Conservation (phyloP, 2,329 filamentous ascomycete genomes). For the Botrytis fragariae region DNA sequence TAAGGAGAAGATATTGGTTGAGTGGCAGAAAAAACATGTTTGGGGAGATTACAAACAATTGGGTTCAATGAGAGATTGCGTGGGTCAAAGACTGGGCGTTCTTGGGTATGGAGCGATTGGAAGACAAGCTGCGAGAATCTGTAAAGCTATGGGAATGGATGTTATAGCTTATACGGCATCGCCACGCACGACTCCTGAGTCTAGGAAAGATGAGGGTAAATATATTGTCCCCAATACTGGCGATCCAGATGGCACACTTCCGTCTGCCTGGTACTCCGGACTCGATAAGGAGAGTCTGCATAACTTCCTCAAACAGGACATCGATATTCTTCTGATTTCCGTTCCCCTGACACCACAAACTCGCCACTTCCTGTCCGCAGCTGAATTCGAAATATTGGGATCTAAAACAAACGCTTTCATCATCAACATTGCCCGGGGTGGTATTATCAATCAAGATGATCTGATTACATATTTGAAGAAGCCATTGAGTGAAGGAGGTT, state of each 20-base stretch:
- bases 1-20: constrained; percentile 52
- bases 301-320: constrained; percentile 39
- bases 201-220: constrained; percentile 51
- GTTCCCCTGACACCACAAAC: constrained; percentile 41
- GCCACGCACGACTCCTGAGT: constrained; percentile 56
- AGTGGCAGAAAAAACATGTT: constrained; percentile 54
- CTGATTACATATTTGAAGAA: constrained; percentile 52
- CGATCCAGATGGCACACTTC: constrained; percentile 40
- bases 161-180: constrained; percentile 64
- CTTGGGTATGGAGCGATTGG: constrained; percentile 44
- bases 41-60: constrained; percentile 47
- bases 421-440: constrained; percentile 63
- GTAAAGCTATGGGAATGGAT: constrained; percentile 57
- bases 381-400: constrained; percentile 40
- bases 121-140: constrained; percentile 47
- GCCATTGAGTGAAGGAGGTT: constrained; percentile 41
- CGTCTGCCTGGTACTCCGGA: constrained; percentile 41
- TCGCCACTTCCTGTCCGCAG: constrained; percentile 42
- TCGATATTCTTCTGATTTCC: constrained; percentile 42
- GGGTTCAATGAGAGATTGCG: constrained; percentile 49
- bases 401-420: constrained; percentile 49
- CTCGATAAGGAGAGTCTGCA: constrained; percentile 37
- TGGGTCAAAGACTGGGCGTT: constrained; percentile 55
- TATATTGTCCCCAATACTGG: constrained; percentile 63
- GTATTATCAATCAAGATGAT: constrained; percentile 59